phyloP scores from a whole-genome alignment of 108 stramenopile species.

The Skeletonema tropicum region DNA sequence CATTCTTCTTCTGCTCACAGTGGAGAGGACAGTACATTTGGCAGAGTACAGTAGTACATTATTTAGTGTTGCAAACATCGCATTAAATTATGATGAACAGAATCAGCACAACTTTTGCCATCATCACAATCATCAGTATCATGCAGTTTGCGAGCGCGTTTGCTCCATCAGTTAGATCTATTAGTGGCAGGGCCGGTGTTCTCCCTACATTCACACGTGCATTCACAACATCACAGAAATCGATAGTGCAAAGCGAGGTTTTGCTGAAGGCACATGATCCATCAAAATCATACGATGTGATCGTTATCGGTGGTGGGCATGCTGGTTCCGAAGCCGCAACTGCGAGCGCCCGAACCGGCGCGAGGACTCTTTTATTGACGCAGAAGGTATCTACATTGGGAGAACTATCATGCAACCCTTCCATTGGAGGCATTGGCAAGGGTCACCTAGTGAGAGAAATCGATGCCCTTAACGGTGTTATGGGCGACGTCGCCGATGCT shows the following conservation, averaged over 20 bases:
- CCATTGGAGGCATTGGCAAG: conserved; percentile 98
- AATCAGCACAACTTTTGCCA: not conserved
- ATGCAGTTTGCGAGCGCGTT: not conserved
- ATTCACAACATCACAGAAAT: not conserved
- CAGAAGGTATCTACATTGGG: conserved; percentile 91
- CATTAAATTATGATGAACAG: not conserved
- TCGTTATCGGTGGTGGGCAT: conserved; percentile 97
- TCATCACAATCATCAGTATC: not conserved
- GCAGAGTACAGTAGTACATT: too few species aligned
- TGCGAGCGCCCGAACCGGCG: conserved; percentile 92
- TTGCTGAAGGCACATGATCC: not conserved
- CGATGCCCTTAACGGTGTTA: conserved; percentile 96
- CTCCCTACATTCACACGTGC: not conserved
- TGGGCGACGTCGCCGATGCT: conserved; percentile 92
- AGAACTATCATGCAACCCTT: conserved; percentile 98
- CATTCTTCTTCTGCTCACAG: too few species aligned
- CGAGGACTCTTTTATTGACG: conserved; percentile 92
- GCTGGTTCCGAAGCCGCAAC: conserved; percentile 98
- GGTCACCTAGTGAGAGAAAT: conserved; percentile 97
- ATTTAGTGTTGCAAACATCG: not conserved
- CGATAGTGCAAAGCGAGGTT: not conserved
- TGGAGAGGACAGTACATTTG: too few species aligned
- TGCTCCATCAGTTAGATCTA: not conserved
- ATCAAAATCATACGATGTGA: conserved; percentile 77
- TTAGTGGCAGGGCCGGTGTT: not conserved